phyloP scores from a whole-genome alignment of 2,329 filamentous ascomycete genomes.

The Exophiala calicioides region DNA sequence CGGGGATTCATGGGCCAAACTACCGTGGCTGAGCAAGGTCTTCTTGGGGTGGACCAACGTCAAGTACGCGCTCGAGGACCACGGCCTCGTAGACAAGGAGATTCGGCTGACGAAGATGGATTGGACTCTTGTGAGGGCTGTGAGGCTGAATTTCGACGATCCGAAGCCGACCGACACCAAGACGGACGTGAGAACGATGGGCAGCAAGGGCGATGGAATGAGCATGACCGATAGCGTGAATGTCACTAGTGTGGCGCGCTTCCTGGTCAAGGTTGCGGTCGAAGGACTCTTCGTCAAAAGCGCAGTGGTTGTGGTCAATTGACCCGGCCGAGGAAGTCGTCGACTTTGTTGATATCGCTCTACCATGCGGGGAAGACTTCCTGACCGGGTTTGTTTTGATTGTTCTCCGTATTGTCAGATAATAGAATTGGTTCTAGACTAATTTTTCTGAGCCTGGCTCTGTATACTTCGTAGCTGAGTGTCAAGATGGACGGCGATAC shows the following conservation, averaged over 20 bases:
- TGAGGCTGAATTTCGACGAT: slow-evolving; percentile 37
- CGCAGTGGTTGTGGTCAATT: slow-evolving; percentile 10
- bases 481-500: too few relatives aligned
- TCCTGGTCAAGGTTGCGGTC: slow-evolving; percentile 40
- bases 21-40: slow-evolving; percentile 39
- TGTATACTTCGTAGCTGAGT: too few relatives aligned
- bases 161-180: slow-evolving; percentile 27
- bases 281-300: slow-evolving; percentile 13
- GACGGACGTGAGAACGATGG: slow-evolving; percentile 34
- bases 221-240: slow-evolving; percentile 35
- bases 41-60: slow-evolving; percentile 45
- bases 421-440: too few relatives aligned
- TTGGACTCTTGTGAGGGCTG: slow-evolving; percentile 42
- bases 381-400: too few relatives aligned
- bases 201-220: slow-evolving; percentile 37
- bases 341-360: neutral
- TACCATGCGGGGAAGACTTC: too few relatives aligned
- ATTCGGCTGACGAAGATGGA: slow-evolving; percentile 39
- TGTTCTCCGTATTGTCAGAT: too few relatives aligned
- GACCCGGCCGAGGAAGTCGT: slow-evolving; percentile 1
- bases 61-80: slow-evolving; percentile 44
- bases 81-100: slow-evolving; percentile 41
- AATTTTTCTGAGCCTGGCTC: too few relatives aligned
- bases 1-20: slow-evolving; percentile 41
- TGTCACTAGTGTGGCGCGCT: slow-evolving; percentile 35